Base-by-base conservation (phyloP, 768 basidiomycete species). In the Sporobolomyces pararoseus region DNA sequence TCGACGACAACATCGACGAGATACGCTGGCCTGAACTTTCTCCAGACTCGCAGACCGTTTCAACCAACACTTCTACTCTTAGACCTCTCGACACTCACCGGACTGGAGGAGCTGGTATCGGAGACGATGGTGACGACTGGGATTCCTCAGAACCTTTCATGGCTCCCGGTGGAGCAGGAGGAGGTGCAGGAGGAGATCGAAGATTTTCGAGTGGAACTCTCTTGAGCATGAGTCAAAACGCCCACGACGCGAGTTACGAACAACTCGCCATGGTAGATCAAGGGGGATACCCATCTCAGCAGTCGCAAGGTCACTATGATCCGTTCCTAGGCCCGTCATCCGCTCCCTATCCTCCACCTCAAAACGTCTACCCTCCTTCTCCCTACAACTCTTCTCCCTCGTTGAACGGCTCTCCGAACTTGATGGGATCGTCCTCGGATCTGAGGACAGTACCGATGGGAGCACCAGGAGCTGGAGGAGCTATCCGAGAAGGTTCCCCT, bases 21-120 rank as follows among this genome's bases (percentile, higher is more conserved):
- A 75, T 76, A 58, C 66, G 68, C 46, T 76, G 75, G 75, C 75
- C 75, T 21, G 75, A 75, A n/a, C 62, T 75, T 6, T 60, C 71
- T 23, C 65, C 65, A 27, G 66, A 70, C 49, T 68, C 68, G 0
- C 65, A 68, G 25, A 42, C 35, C 34, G 50, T 68, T 31, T 62
- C 64, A n/a, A 57, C 60, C 7, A 25, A 19, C 13, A 73, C 72
- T 0, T 69, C 73, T n/a, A 73, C 72, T 21, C 68, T 76, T 21
- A 73, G 69, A 42, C 76, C 76, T 23, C 62, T 73, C 29, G 70
- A 66, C 2, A 75, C 76, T 32, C 65, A 73, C 25, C 58, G 72
- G 7, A 63, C 73, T 0, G 62, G 65, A n/a, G 74, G 70, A 23
- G 72, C 74, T 31, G 75, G 75, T 6, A 49, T 75, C 31, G 73